Base-by-base conservation (phyloP, 495 filamentous ascomycete species). In the Xylaria curta region DNA sequence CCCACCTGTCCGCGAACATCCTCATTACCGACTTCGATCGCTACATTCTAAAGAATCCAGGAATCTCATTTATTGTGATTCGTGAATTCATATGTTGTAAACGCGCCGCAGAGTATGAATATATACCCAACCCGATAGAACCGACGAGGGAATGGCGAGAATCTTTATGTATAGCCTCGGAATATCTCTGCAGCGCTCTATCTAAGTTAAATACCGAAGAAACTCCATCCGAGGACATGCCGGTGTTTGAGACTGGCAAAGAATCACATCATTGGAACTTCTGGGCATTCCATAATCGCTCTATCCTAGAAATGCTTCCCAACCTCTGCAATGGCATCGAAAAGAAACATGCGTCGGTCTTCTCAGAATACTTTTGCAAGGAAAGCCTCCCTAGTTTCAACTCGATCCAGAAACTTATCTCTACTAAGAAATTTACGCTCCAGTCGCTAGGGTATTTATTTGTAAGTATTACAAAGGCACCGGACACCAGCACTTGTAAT, bases 371-470 rank as follows among this genome's bases (percentile, higher is more conserved):
- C 31, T 59, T 59, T 8, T 59, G 56, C 56, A 31, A 15, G 15
- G 1, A 28, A 59, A 19, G n/a, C 26, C 26, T 33, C 17, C 56
- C 10, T 59, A 15, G 4, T 33, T 59, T 59, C 28, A 8, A 59
- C 28, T 59, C 56, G 26, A n/a, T n/a, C 17, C 15, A 36, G 15
- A 59, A 59, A 2, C 28, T 59, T 36, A 36, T 36, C 28, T 38
- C 56, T 3, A 19, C 15, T 59, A 31, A 31, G 8, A 2, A 59
- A 10, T 33, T 33, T 36, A 59, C 56, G 0, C 26, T 19, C 26
- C 56, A 59, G 13, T 59, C 56, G 28, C 56, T 59, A 13, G 56
- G 56, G 28, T 59, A 38, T 59, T 59, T 38, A n/a, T 59, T 59
- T 59, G 56, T 59, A 31, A 59, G 56, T 59, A 15, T 8, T 36